These are phyloP conservation scores for Kodamaea kakaduensis DNA, from an alignment of 805 yeast species.

Conservation along the genomic window DNA sequence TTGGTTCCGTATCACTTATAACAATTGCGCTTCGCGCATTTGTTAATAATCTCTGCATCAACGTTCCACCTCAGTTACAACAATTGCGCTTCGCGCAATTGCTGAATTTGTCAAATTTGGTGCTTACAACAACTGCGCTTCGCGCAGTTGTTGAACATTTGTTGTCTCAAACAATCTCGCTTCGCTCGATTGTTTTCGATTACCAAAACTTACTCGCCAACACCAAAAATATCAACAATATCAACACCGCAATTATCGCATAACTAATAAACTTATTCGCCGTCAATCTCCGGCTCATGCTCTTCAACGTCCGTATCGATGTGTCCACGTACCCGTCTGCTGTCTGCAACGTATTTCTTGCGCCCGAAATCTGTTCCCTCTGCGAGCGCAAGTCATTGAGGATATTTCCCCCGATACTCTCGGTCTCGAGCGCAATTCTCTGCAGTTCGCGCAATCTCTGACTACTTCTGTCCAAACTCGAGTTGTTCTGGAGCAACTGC, in stretches of 20 bases:
- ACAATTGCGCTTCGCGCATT: no score
- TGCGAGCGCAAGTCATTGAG: conserved; percentile 86
- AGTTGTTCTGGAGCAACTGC: conserved; percentile 70
- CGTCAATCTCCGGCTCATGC: conserved; percentile 90
- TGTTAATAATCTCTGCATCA: no score
- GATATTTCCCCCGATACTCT: conserved; percentile 84
- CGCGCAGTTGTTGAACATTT: no score
- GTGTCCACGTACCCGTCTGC: conserved; percentile 94
- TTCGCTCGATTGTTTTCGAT: not conserved
- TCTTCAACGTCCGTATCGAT: conserved; percentile 76
- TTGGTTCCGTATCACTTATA: no score
- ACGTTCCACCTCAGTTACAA: no score
- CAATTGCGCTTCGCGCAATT: no score
- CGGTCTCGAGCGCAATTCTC: conserved; percentile 89
- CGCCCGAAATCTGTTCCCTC: conserved; percentile 83
- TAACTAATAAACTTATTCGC: conserved; percentile 88
- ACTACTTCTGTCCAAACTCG: conserved; percentile 75
- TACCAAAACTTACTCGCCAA: conserved; percentile 67
- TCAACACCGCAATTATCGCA: conserved; percentile 84
- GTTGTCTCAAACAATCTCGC: no score
- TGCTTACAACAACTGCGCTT: no score
- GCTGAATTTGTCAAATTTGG: no score
- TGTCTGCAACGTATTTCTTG: conserved; percentile 79
- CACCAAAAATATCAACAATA: conserved; percentile 76
- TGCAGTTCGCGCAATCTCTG: conserved; percentile 85